Percentiles rank a stretch among this genome's conserved stretches.
phyloP scores from a whole-genome alignment of 1,139 yeast species.

The Saccharomycopsis hybrid region DNA sequence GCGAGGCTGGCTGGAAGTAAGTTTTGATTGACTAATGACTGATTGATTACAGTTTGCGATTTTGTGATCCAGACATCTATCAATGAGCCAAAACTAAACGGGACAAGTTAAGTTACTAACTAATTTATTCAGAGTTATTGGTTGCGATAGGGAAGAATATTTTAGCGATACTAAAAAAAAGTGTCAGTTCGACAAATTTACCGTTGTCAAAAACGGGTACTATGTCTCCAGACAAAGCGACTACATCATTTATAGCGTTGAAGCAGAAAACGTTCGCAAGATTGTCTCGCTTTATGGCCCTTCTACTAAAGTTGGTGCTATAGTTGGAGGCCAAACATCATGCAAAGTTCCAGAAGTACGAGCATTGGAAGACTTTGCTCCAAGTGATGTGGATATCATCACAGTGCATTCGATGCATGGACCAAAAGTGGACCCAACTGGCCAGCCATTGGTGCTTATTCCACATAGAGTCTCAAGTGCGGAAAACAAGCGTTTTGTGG shows the following conservation, averaged over 20 bases:
- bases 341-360: constrained; percentile 86
- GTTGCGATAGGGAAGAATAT: constrained; percentile 76
- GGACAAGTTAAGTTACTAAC: constrained; percentile 1
- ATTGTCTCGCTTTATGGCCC: constrained; percentile 79
- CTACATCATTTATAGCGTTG: constrained; percentile 82
- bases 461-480: constrained; percentile 57
- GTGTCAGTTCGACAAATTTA: constrained; percentile 41
- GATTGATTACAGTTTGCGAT: not conserved
- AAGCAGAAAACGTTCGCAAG: constrained; percentile 70
- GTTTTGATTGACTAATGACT: constrained; percentile 17
- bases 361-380: constrained; percentile 74
- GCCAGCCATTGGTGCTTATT: constrained; percentile 87
- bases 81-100: not conserved
- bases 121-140: constrained; percentile 48
- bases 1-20: constrained; percentile 74
- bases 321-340: constrained; percentile 98
- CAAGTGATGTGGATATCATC: constrained; percentile 73
- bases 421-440: constrained; percentile 80
- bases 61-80: not conserved
- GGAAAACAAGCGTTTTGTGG: constrained; percentile 54
- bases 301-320: constrained; percentile 76
- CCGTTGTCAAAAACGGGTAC: constrained; percentile 69
- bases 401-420: constrained; percentile 93
- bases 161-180: constrained; percentile 43
- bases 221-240: constrained; percentile 74